Base-by-base conservation (phyloP, 1,284 basidiomycete genomes). In the Puccinia hordei region DNA sequence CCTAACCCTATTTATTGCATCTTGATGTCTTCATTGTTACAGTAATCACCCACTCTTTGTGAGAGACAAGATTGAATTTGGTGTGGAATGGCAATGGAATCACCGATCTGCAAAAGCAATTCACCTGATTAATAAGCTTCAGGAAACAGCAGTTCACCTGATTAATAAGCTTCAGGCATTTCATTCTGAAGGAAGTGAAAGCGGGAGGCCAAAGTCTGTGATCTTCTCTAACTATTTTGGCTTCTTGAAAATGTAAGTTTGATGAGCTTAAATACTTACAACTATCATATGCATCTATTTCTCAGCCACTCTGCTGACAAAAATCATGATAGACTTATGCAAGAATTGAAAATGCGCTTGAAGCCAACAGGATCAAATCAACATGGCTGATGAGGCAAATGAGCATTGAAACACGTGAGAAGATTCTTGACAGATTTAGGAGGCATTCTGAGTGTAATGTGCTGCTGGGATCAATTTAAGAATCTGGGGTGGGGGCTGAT, bases 381-480 rank as follows among this genome's bases (percentile, higher is more conserved):
- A 71, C n/a, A 33, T 30, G n/a, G 68, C 68, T 71, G 17, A 27
- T 17, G 24, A 46, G 68, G 24, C 13, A 8, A 4, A 19, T 71
- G 49, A 6, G n/a, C 6, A 12, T 41, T 15, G 19, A 22, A 19
- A 17, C 19, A 12, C n/a, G 49, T n/a, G 49, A 71, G 6, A 22
- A 17, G 13, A 71, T 15, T 22, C 68, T 71, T 51, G 12, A 22
- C 2, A 12, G 15, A 15, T 71, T 71, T 27, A 4, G 27, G 5
- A 33, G 41, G 5, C 4, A 53, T 24, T 1, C 68, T 6, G 30
- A 53, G 9, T 30, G 24, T 30, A 71, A 71, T 35, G 30, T 71
- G 30, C 68, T 71, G 5, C 6, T 71, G n/a, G 68, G 24, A 17
- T 71, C 68, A 9, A 71, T 71, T 27, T 12, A 51, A 71, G n/a